phyloP scores from a whole-genome alignment of 768 basidiomycete species.

The Suillus plorans region DNA sequence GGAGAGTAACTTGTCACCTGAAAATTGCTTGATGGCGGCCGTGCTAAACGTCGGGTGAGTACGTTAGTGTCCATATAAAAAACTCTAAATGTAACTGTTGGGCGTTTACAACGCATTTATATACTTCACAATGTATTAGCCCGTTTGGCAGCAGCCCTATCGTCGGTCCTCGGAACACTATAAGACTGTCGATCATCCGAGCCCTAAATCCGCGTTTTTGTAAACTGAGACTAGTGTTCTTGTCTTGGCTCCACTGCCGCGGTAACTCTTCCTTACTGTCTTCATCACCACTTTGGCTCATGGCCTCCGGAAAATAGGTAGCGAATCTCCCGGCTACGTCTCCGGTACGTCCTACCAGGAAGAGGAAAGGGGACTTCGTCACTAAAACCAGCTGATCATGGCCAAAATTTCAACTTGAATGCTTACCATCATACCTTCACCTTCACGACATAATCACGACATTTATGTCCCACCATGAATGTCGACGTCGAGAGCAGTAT shows the following conservation, averaged over 20 bases:
- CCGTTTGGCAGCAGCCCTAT: background rate
- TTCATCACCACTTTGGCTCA: background rate
- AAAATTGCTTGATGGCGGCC: background rate
- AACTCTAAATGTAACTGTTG: background rate
- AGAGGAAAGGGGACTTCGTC: background rate
- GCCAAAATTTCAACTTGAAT: background rate
- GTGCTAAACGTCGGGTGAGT: background rate
- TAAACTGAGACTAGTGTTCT: conserved; percentile 4
- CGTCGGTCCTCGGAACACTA: background rate
- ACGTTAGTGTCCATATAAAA: background rate
- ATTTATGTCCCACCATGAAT: conserved; percentile 7
- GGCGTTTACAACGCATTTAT: background rate
- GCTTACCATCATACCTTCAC: background rate
- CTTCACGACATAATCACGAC: background rate
- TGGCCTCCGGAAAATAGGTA: background rate
- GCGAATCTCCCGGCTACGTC: background rate
- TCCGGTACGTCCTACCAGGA: background rate
- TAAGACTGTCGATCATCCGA: conserved; percentile 4
- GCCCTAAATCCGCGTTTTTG: conserved; percentile 1
- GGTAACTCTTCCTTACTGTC: background rate
- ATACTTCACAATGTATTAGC: background rate
- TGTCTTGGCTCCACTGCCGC: background rate
- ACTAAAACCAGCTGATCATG: background rate
- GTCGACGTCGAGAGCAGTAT: conserved; percentile 12
- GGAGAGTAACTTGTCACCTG: background rate